Evolutionary conservation across 495 filamentous ascomycete species (phyloP).

Genomic region (Penicillium flavigenum): DNA sequence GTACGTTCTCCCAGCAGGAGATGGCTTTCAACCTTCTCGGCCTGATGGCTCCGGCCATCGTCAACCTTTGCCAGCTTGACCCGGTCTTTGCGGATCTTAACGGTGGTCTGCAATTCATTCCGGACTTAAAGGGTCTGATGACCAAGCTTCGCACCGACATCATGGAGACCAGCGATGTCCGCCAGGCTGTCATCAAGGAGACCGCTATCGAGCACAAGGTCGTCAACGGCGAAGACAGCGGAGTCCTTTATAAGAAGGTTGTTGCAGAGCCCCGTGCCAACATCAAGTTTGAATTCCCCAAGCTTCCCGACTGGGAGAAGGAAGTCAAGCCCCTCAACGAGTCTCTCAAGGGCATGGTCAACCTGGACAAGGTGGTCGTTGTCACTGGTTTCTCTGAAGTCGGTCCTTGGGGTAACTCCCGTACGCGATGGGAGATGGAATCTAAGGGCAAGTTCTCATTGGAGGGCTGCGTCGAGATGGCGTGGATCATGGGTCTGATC

Average conservation of each 20-base stretch:
- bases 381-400: conserved; percentile 96
- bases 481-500: conserved; percentile 99
- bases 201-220: conserved; percentile 96
- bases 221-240: conserved; percentile 89
- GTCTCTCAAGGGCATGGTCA: conserved; percentile 93
- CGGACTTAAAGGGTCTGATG: conserved; percentile 94
- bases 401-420: conserved; percentile 96
- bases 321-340: conserved; percentile 86
- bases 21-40: conserved; percentile 99
- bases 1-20: conserved; percentile 98
- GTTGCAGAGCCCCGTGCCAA: conserved; percentile 92
- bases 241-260: conserved; percentile 91
- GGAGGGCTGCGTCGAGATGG: conserved; percentile 98
- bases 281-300: conserved; percentile 93
- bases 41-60: conserved; percentile 90
- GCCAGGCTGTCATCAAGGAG: conserved; percentile 91
- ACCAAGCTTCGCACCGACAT: conserved; percentile 84
- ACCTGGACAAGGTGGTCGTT: conserved; percentile 95
- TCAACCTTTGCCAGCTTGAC: conserved; percentile 93
- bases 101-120: conserved; percentile 95
- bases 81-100: conserved; percentile 97
- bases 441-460: conserved; percentile 94
- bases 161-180: conserved; percentile 90
- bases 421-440: conserved; percentile 99
- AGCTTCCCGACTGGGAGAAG: conserved; percentile 83